Base-by-base conservation (phyloP, 768 basidiomycete genomes). In the Lactarius akahatsu region DNA sequence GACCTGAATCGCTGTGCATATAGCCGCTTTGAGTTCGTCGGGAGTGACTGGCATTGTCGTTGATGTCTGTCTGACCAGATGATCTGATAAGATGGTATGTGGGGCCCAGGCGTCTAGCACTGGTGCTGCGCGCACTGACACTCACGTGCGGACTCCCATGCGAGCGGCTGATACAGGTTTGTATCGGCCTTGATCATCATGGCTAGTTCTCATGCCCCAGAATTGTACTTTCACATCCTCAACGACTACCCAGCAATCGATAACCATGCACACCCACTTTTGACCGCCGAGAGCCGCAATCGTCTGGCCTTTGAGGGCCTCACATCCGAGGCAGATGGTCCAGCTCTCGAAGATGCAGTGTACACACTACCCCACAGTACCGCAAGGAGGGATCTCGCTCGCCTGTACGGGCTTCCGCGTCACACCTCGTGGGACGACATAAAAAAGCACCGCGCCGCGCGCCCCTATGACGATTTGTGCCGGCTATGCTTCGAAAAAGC, bases 231-330 rank as follows among this genome's bases (percentile, higher is more conserved):
- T 2, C 62, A 64, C 23, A 61, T 70, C 32, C 47, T 69, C 18
- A 65, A 71, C 36, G 52, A 59, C 30, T 82, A 78, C 59, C 88
- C 87, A 23, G 85, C 84, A 0, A 89, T 90, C 72, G 90, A 92
- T 77, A 91, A 92, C 73, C 91, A 92, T 72, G 88, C 90, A 0
- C 91, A 92, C 72, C 87, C 90, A 1, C 77, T 93, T 23, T 78
- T 92, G 57, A 77, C 78, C 28, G 78, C 76, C 7, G 76, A 76
- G 23, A 72, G 83, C 61, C 81, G 86, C 36, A 59, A 76, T 26
- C 68, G 65, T 4, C 70, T 90, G 20, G 81, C 86, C 0, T 83
- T 91, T 67, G 87, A 92, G 65, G 85, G 85, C 0, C 72, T 89
- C 57, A 77, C 88, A 54, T 87, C 88, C 2, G 90, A 92, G 73